phyloP scores from a whole-genome alignment of 148 eudicot species.

The Pharnaceum exiguum region DNA sequence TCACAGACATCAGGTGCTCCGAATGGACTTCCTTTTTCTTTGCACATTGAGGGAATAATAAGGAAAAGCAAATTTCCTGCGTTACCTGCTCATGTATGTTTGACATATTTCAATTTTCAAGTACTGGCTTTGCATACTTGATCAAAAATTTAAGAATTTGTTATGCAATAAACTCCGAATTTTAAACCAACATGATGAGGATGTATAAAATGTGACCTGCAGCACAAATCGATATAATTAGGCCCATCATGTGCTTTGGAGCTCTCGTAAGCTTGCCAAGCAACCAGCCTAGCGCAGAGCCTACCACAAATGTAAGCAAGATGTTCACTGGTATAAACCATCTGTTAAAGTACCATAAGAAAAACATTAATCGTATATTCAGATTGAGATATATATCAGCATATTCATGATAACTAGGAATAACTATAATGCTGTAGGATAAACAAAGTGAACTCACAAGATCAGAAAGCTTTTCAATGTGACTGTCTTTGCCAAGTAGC shows the following conservation, averaged over 20 bases:
- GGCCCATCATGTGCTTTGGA: conserved; percentile 40
- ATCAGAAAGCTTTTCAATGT: conserved; percentile 27
- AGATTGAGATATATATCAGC: neutral
- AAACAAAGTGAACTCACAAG: conserved; percentile 24
- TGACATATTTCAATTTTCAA: neutral
- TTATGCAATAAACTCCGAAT: neutral
- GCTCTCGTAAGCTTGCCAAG: conserved; percentile 31
- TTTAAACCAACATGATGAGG: neutral
- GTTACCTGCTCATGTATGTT: conserved; percentile 61
- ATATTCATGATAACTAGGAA: neutral
- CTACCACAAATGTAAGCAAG: conserved; percentile 32
- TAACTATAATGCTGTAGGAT: neutral
- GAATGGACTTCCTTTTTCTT: conserved; percentile 77
- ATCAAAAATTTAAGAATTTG: neutral
- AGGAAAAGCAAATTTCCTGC: conserved; percentile 67
- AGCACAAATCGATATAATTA: conserved; percentile 36
- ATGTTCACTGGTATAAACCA: conserved; percentile 55
- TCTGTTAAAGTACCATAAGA: conserved; percentile 9
- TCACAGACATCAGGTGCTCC: conserved; percentile 63
- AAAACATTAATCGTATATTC: neutral
- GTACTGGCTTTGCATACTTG: neutral
- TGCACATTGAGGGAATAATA: conserved; percentile 84
- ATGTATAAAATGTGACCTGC: conserved; percentile 23
- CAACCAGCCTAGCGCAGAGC: conserved; percentile 41
- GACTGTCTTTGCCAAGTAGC: conserved; percentile 36